Conservation (phyloP, 176 grass and related monocot species). For the Oryza meyeriana region DNA sequence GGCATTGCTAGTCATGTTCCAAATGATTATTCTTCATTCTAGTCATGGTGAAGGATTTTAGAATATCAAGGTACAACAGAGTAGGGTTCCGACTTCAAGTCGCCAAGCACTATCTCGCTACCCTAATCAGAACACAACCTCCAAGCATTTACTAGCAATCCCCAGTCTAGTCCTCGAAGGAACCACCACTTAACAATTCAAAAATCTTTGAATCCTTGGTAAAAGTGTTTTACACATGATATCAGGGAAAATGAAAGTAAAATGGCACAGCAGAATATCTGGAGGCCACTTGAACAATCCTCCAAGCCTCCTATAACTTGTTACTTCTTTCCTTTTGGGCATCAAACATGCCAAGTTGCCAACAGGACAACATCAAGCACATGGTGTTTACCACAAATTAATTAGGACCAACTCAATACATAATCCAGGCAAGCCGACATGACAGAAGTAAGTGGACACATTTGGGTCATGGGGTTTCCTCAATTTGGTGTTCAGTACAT, state of each 20-base stretch:
- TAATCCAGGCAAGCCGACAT: slow-evolving; percentile 4
- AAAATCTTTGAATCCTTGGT: not conserved
- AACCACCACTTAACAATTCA: not conserved
- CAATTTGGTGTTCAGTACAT: too few species aligned
- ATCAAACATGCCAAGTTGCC: slow-evolving; percentile 23
- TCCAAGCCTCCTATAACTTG: not conserved
- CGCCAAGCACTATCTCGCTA: not conserved
- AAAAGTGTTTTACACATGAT: not conserved
- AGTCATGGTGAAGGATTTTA: not conserved
- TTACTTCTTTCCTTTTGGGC: not conserved
- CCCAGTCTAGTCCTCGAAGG: not conserved
- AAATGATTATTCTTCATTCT: not conserved
- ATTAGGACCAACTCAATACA: not conserved
- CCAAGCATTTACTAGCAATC: not conserved
- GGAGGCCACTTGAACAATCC: not conserved
- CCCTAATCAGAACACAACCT: not conserved
- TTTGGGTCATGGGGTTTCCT: too few species aligned
- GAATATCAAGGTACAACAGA: not conserved
- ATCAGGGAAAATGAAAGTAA: not conserved
- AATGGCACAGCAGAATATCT: not conserved
- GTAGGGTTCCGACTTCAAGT: not conserved
- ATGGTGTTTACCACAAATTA: not conserved
- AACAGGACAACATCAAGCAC: not conserved
- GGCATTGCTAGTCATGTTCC: not conserved
- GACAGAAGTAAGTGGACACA: not conserved